These are phyloP conservation scores for Colletotrichum sp. DNA, from an alignment of 2,329 filamentous ascomycete species.

Conservation along the genomic window DNA sequence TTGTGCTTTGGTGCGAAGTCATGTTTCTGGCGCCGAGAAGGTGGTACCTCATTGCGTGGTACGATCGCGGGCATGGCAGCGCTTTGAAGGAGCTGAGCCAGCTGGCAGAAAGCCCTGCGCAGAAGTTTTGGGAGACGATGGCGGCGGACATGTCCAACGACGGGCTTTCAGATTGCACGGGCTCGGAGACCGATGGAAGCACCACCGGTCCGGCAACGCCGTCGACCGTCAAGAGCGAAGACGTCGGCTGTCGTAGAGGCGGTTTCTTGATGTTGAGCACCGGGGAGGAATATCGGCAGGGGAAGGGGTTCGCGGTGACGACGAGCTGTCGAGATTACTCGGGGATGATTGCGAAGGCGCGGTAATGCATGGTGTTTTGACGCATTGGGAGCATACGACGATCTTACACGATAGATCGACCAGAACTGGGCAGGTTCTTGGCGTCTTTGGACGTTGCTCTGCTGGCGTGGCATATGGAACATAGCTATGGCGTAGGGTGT, in stretches of 20 bases:
- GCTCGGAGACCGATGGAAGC: neutral
- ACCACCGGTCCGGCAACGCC: neutral
- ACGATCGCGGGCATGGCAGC: neutral
- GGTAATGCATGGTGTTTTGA: neutral
- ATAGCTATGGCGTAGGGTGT: neutral
- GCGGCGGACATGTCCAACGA: neutral
- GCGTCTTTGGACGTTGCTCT: neutral
- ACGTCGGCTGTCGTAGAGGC: neutral
- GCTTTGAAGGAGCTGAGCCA: conserved; percentile 3
- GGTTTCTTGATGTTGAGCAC: neutral
- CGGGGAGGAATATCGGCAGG: neutral
- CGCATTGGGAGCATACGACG: neutral
- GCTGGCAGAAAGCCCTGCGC: neutral
- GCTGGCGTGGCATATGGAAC: neutral
- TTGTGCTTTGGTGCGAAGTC: conserved; percentile 16
- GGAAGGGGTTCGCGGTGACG: neutral
- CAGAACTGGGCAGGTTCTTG: neutral
- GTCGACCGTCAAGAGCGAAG: neutral
- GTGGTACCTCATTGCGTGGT: conserved; percentile 21
- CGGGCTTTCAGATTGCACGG: neutral
- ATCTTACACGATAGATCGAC: neutral
- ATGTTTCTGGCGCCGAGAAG: conserved; percentile 10
- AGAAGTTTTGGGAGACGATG: conserved; percentile 13
- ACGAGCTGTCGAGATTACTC: neutral
- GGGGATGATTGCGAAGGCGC: neutral